phyloP scores from a whole-genome alignment of 225 moss, liverwort and hornwort species.

The Antitrichia curtipendula region DNA sequence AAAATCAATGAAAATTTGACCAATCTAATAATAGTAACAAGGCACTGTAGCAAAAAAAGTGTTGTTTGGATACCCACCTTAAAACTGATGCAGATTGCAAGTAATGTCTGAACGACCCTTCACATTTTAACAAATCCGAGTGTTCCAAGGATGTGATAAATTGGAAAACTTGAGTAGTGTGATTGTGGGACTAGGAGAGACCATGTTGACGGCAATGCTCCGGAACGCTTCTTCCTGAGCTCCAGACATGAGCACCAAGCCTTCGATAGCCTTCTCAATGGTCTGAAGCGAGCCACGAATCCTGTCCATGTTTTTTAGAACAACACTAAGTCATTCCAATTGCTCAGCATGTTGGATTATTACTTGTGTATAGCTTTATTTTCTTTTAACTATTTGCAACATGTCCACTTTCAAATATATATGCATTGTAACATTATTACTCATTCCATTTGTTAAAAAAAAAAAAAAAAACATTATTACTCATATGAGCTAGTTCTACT shows the following conservation, averaged over 20 bases:
- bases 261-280: conserved; percentile 85
- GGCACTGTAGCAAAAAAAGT: not conserved
- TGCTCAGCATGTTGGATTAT: not conserved
- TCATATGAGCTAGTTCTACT: too few relatives aligned
- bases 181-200: not conserved
- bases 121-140: too few relatives aligned
- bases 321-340: not conserved
- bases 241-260: conserved; percentile 79
- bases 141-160: not conserved
- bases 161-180: not conserved
- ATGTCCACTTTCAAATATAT: not conserved
- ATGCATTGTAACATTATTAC: too few relatives aligned
- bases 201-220: conserved; percentile 71
- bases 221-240: conserved; percentile 73
- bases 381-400: not conserved
- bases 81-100: not conserved
- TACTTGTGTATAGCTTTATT: not conserved
- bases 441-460: too few relatives aligned
- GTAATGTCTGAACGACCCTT: not conserved
- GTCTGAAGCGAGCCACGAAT: conserved; percentile 68
- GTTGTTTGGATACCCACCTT: not conserved
- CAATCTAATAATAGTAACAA: not conserved
- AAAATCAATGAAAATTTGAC: not conserved
- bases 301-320: not conserved
- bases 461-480: too few relatives aligned